Conservation (phyloP, 1,139 yeast species). For the Hemisphaericaspora lyxosophila region DNA sequence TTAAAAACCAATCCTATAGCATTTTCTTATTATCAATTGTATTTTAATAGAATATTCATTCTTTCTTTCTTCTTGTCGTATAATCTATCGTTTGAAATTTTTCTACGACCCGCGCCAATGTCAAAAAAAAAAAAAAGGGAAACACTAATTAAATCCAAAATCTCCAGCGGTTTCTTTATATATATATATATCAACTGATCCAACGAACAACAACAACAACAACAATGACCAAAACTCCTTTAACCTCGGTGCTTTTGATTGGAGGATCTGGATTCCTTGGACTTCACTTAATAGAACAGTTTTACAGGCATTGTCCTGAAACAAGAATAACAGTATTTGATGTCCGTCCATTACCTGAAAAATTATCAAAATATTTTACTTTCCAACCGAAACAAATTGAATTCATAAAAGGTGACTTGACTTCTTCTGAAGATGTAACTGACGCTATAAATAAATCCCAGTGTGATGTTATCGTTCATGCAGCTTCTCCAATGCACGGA, state of each 20-base stretch:
- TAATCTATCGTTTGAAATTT: too few species aligned
- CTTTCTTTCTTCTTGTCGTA: neutral
- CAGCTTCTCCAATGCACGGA: constrained; percentile 96
- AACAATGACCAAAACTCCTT: constrained; percentile 8
- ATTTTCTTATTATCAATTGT: too few species aligned
- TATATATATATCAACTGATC: neutral
- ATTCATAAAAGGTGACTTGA: constrained; percentile 81
- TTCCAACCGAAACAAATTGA: constrained; percentile 58
- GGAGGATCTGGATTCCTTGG: constrained; percentile 98
- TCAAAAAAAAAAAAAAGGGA: too few species aligned
- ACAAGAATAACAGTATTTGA: constrained; percentile 86
- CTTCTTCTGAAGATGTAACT: constrained; percentile 67
- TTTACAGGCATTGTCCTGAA: constrained; percentile 62
- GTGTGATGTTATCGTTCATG: constrained; percentile 85
- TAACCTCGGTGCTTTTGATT: constrained; percentile 59
- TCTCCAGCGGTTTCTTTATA: neutral
- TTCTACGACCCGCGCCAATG: too few species aligned
- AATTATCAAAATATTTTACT: constrained; percentile 68
- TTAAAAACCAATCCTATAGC: constrained; percentile 12
- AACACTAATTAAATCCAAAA: too few species aligned
- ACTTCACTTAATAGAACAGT: constrained; percentile 84
- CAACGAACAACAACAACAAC: neutral
- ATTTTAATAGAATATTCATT: neutral
- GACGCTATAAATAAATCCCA: constrained; percentile 58
- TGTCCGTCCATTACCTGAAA: constrained; percentile 79